Evolutionary conservation across 176 grass and related monocot genomes (phyloP).

Genomic region (Rhynchospora pubera): DNA sequence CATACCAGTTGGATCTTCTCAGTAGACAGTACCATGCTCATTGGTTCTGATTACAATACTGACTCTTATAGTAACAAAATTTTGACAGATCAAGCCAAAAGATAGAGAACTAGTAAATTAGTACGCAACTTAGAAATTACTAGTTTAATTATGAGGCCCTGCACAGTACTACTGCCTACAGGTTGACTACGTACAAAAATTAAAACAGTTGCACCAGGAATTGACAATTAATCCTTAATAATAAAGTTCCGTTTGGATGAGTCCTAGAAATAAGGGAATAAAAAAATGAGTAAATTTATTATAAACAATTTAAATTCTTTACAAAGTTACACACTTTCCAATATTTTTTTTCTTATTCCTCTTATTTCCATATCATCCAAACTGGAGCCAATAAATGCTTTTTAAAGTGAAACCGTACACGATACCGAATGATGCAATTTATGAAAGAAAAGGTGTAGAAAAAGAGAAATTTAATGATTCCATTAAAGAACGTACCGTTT

Average conservation of each 20-base stretch:
- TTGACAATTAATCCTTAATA: not conserved
- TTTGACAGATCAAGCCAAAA: not conserved
- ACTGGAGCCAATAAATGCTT: not conserved
- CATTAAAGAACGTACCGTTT: slow-evolving; percentile 32
- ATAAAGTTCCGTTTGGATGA: too few relatives aligned
- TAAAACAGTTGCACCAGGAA: not conserved
- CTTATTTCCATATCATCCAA: too few relatives aligned
- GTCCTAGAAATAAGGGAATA: too few relatives aligned
- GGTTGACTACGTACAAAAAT: not conserved
- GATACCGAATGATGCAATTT: not conserved
- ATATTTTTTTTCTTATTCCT: too few relatives aligned
- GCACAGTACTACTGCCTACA: not conserved
- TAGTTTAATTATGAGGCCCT: not conserved
- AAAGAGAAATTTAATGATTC: not conserved
- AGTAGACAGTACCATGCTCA: not conserved
- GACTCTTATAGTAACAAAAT: not conserved
- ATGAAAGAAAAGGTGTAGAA: not conserved
- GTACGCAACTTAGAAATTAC: not conserved
- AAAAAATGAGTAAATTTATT: too few relatives aligned
- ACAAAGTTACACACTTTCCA: too few relatives aligned
- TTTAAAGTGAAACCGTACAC: not conserved
- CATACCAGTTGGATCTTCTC: not conserved
- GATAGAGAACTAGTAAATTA: not conserved
- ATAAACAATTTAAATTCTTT: too few relatives aligned
- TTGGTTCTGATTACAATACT: not conserved